Percentiles rank a stretch among this genome's conserved stretches.
Conservation (phyloP, 2,329 filamentous ascomycete genomes). For the Hymenoscyphus albidus region DNA sequence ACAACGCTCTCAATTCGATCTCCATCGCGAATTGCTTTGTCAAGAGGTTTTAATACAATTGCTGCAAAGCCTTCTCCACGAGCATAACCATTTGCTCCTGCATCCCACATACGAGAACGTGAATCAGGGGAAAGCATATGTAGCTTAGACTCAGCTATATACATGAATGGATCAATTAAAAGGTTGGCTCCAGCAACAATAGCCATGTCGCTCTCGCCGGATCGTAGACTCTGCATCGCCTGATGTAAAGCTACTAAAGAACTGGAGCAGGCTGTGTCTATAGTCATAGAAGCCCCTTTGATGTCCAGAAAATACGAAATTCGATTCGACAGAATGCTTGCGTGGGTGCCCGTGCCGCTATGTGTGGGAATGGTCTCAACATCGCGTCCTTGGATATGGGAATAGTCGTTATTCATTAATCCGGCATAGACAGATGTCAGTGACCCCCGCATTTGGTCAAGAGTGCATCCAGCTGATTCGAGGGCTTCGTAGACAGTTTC, state of each 20-base stretch:
- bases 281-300: slow-evolving; percentile 34
- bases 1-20: slow-evolving; percentile 56
- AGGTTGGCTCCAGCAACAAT: slow-evolving; percentile 26
- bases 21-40: slow-evolving; percentile 48
- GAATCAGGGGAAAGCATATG: slow-evolving; percentile 34
- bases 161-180: slow-evolving; percentile 30
- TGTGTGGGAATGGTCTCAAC: background rate
- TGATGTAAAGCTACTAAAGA: background rate
- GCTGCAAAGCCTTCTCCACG: slow-evolving; percentile 52
- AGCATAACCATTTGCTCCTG: slow-evolving; percentile 23
- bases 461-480: slow-evolving; percentile 26
- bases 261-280: background rate
- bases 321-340: slow-evolving; percentile 14
- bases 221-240: slow-evolving; percentile 8
- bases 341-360: background rate
- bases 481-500: slow-evolving; percentile 32
- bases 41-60: slow-evolving; percentile 55
- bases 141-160: slow-evolving; percentile 39
- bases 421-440: slow-evolving; percentile 34
- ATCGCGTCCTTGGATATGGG: background rate
- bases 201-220: slow-evolving; percentile 17
- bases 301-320: slow-evolving; percentile 42
- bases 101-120: slow-evolving; percentile 40
- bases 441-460: slow-evolving; percentile 20
- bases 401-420: background rate